Evolutionary conservation across 2,329 filamentous ascomycete genomes (phyloP).

Genomic region (Hansfordia pulvinata): DNA sequence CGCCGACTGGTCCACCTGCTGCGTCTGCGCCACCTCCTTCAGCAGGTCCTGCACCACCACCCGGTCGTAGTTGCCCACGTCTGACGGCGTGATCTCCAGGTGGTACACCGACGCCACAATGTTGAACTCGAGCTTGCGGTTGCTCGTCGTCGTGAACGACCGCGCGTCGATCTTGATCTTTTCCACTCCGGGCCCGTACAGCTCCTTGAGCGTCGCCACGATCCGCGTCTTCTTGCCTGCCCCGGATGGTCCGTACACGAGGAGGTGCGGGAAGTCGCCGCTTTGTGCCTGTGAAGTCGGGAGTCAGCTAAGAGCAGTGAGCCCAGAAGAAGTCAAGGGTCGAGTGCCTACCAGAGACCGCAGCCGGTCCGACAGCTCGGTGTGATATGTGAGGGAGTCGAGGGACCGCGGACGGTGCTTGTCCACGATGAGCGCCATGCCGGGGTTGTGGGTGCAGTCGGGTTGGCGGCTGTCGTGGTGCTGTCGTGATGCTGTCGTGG

Average conservation of each 20-base stretch:
- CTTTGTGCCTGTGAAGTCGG: constrained; percentile 60
- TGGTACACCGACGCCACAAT: constrained; percentile 96
- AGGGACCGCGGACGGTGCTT: constrained; percentile 63
- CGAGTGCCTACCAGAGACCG: constrained; percentile 58
- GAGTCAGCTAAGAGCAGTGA: not conserved
- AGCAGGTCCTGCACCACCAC: constrained; percentile 92
- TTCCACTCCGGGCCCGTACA: constrained; percentile 93
- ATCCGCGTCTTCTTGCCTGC: constrained; percentile 97
- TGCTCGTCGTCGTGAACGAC: constrained; percentile 88
- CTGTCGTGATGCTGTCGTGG: too few relatives aligned
- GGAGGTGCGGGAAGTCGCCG: constrained; percentile 93
- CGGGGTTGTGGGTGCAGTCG: too few relatives aligned
- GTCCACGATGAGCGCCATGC: constrained; percentile 58
- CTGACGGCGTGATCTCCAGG: constrained; percentile 93
- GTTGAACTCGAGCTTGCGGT: constrained; percentile 98
- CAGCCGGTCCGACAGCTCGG: constrained; percentile 75
- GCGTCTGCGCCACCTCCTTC: constrained; percentile 96
- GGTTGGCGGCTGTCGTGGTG: too few relatives aligned
- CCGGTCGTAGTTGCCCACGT: constrained; percentile 91
- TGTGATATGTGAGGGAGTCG: constrained; percentile 72
- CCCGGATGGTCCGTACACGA: constrained; percentile 92
- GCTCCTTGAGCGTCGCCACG: constrained; percentile 84
- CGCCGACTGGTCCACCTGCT: constrained; percentile 90
- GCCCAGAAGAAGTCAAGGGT: not conserved
- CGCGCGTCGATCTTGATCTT: constrained; percentile 99